Evolutionary conservation across 1,284 basidiomycete genomes (phyloP).

Genomic region (Sporisorium exsertum): DNA sequence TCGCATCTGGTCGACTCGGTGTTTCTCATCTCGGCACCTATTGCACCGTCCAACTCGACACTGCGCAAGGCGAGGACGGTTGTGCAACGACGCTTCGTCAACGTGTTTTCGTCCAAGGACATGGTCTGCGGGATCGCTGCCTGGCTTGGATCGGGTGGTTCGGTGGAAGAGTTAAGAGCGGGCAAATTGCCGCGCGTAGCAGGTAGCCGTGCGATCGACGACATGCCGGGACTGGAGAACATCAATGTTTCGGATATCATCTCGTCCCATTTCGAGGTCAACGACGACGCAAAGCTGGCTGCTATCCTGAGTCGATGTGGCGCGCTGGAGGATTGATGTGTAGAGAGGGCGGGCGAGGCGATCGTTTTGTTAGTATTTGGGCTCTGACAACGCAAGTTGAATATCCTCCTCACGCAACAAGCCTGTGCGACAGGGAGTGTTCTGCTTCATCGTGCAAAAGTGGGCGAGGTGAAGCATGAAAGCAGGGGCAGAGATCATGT

Average conservation of each 20-base stretch:
- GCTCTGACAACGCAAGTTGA: not conserved
- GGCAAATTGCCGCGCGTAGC: slow-evolving; percentile 60
- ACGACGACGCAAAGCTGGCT: slow-evolving; percentile 32
- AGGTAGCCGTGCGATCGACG: slow-evolving; percentile 48
- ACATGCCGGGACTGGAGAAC: slow-evolving; percentile 56
- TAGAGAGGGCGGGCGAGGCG: too few relatives aligned
- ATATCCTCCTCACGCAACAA: not conserved
- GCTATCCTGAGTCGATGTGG: slow-evolving; percentile 42
- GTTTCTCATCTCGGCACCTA: slow-evolving; percentile 70
- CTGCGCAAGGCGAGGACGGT: slow-evolving; percentile 71
- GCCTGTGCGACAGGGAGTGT: not conserved
- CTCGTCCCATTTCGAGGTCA: slow-evolving; percentile 57
- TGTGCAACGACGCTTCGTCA: slow-evolving; percentile 72
- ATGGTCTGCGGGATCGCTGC: slow-evolving; percentile 73
- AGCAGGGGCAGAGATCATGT: not conserved
- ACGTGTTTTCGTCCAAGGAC: slow-evolving; percentile 72
- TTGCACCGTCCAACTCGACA: slow-evolving; percentile 70
- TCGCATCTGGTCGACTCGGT: slow-evolving; percentile 73
- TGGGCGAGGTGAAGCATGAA: not conserved
- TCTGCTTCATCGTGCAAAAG: too few relatives aligned
- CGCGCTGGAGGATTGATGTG: slow-evolving; percentile 32
- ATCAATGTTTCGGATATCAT: slow-evolving; percentile 62
- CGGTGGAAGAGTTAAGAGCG: slow-evolving; percentile 71
- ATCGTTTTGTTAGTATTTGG: not conserved
- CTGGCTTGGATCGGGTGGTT: slow-evolving; percentile 68